These are phyloP conservation scores for Hemisphaericaspora nanyangensis DNA, from an alignment of 805 yeast genomes.

Conservation along the genomic window DNA sequence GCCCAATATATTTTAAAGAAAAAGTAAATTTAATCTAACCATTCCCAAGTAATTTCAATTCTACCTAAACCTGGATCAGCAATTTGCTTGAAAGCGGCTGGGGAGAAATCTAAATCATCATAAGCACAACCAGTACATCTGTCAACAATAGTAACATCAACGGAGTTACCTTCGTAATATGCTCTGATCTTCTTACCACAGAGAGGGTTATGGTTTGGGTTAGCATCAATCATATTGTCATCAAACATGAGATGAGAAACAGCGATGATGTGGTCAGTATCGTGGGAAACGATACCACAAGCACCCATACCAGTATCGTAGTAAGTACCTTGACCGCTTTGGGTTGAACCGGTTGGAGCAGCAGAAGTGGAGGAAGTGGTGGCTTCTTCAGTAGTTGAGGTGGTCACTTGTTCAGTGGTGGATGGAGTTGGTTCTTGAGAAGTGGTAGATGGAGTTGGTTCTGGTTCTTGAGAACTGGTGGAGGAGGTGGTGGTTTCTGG, in stretches of 20 bases:
- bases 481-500: conserved; percentile 2
- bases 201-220: conserved; percentile 44
- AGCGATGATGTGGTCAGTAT: conserved; percentile 52
- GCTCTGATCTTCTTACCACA: conserved; percentile 54
- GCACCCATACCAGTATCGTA: conserved; percentile 49
- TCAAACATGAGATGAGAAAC: conserved; percentile 42
- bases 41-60: conserved; percentile 51
- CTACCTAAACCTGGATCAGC: conserved; percentile 54
- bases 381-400: conserved; percentile 6
- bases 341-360: conserved; percentile 11
- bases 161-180: conserved; percentile 45
- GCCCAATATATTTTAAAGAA: no score
- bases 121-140: conserved; percentile 52
- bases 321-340: conserved; percentile 47
- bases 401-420: conserved; percentile 12
- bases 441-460: conserved; percentile 5
- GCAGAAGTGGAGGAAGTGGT: conserved; percentile 14
- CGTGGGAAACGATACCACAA: conserved; percentile 47
- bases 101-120: conserved; percentile 57
- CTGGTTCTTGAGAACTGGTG: conserved; percentile 2
- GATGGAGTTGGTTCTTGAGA: conserved; percentile 5
- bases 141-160: conserved; percentile 55
- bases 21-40: conserved; percentile 16
- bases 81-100: conserved; percentile 50
- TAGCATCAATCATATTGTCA: conserved; percentile 24